Evolutionary conservation across 495 filamentous ascomycete species (phyloP).

Genomic region (Darksidea phi): DNA sequence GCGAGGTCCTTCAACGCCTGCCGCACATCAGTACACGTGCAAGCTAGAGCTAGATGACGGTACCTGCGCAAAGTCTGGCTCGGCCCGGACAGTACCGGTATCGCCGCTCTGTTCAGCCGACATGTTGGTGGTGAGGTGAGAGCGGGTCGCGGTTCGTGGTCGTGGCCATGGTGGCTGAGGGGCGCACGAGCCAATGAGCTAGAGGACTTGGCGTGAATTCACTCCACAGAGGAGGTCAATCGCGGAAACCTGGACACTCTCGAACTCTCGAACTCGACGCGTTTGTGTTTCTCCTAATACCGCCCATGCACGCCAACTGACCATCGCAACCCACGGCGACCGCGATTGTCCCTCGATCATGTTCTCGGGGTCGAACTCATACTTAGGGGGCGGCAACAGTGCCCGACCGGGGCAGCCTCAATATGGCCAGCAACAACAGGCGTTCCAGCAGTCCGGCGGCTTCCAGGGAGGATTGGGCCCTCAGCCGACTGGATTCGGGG

Average conservation of each 20-base stretch:
- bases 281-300: slow-evolving; percentile 2
- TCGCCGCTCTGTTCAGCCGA: slow-evolving; percentile 26
- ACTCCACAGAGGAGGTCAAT: slow-evolving; percentile 8
- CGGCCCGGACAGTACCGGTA: slow-evolving; percentile 5
- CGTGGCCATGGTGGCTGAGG: not conserved
- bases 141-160: not conserved
- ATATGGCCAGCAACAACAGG: slow-evolving; percentile 62
- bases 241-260: not conserved
- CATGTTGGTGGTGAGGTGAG: slow-evolving; percentile 20
- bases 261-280: not conserved
- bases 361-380: slow-evolving; percentile 87
- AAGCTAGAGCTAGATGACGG: not conserved
- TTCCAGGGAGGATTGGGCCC: slow-evolving; percentile 48
- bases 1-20: slow-evolving; percentile 47
- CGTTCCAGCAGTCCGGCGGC: slow-evolving; percentile 47
- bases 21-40: not conserved
- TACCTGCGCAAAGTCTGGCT: slow-evolving; percentile 38
- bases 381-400: slow-evolving; percentile 71
- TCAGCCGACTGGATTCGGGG: slow-evolving; percentile 53
- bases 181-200: not conserved
- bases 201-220: slow-evolving; percentile 23
- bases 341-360: slow-evolving; percentile 50
- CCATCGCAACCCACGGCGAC: not conserved
- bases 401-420: slow-evolving; percentile 69
- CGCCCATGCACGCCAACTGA: slow-evolving; percentile 9